A percentile compares a stretch with the other conserved stretches of the same genome.
These are phyloP conservation scores for Suhomyces maxii DNA, from an alignment of 1,139 yeast species.

Conservation along the genomic window DNA sequence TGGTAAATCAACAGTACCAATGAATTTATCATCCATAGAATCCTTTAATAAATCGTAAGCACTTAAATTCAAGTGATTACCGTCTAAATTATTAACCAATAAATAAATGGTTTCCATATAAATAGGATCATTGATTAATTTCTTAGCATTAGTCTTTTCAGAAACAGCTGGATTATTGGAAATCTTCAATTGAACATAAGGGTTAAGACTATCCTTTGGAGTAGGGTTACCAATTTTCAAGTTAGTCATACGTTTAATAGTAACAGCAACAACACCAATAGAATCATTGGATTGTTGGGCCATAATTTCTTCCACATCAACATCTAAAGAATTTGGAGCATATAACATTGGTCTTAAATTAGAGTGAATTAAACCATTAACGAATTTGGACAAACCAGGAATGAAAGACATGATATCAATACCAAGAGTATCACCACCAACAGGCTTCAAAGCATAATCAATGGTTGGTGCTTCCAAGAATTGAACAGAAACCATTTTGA, in stretches of 20 bases:
- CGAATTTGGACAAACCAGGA: slow-evolving; percentile 77
- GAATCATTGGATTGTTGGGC: slow-evolving; percentile 65
- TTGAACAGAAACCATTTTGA: slow-evolving; percentile 66
- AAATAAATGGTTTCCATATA: slow-evolving; percentile 67
- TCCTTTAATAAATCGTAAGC: slow-evolving; percentile 53
- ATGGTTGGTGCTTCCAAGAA: slow-evolving; percentile 76
- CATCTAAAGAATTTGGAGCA: slow-evolving; percentile 78
- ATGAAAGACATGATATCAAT: slow-evolving; percentile 78
- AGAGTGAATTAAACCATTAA: slow-evolving; percentile 66
- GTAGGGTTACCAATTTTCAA: slow-evolving; percentile 45
- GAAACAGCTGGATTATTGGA: slow-evolving; percentile 45
- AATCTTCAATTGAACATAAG: slow-evolving; percentile 54
- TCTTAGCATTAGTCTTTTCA: slow-evolving; percentile 58
- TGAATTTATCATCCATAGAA: slow-evolving; percentile 53
- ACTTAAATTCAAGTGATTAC: slow-evolving; percentile 52
- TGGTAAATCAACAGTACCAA: slow-evolving; percentile 59
- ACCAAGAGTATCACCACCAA: slow-evolving; percentile 84
- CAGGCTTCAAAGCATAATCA: slow-evolving; percentile 80
- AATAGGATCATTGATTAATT: slow-evolving; percentile 53
- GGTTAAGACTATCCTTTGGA: slow-evolving; percentile 52
- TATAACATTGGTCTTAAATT: slow-evolving; percentile 74
- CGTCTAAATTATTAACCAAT: slow-evolving; percentile 58
- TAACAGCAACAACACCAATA: slow-evolving; percentile 65
- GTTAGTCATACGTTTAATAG: slow-evolving; percentile 52
- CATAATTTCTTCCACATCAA: slow-evolving; percentile 70